Conservation (phyloP, 768 basidiomycete genomes). For the Collybia sp. region DNA sequence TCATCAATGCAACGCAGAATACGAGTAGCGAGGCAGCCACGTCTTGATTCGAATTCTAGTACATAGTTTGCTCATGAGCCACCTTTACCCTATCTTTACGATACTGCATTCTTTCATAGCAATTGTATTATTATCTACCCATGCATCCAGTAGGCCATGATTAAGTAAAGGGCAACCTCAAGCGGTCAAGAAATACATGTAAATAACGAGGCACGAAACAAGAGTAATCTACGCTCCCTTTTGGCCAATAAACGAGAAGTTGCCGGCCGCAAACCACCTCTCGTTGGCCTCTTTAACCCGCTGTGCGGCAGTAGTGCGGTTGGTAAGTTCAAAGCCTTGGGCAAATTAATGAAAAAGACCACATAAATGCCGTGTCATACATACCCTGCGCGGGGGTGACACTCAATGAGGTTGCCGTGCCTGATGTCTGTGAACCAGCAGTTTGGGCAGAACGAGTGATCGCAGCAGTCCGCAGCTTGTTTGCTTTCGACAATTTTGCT, state of each 20-base stretch:
- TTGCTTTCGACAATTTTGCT: constrained; percentile 96
- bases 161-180: background rate
- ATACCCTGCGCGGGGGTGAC: constrained; percentile 95
- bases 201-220: background rate
- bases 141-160: constrained; percentile 9
- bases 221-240: constrained; percentile 32
- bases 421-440: constrained; percentile 51
- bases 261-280: constrained; percentile 89
- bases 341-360: constrained; percentile 10
- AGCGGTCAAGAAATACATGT: constrained; percentile 1
- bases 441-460: constrained; percentile 72
- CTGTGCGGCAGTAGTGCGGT: constrained; percentile 80
- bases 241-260: constrained; percentile 71
- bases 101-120: constrained; percentile 12
- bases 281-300: constrained; percentile 96
- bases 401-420: constrained; percentile 86
- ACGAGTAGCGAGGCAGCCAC: constrained; percentile 49
- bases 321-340: constrained; percentile 90
- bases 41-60: constrained; percentile 23
- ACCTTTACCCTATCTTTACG: constrained; percentile 7
- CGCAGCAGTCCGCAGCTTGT: constrained; percentile 85
- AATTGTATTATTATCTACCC: constrained; percentile 24
- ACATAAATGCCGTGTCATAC: constrained; percentile 10
- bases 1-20: constrained; percentile 67
- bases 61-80: background rate